phyloP scores from a whole-genome alignment of 108 stramenopile species.

The Aurantiochytrium sp. region DNA sequence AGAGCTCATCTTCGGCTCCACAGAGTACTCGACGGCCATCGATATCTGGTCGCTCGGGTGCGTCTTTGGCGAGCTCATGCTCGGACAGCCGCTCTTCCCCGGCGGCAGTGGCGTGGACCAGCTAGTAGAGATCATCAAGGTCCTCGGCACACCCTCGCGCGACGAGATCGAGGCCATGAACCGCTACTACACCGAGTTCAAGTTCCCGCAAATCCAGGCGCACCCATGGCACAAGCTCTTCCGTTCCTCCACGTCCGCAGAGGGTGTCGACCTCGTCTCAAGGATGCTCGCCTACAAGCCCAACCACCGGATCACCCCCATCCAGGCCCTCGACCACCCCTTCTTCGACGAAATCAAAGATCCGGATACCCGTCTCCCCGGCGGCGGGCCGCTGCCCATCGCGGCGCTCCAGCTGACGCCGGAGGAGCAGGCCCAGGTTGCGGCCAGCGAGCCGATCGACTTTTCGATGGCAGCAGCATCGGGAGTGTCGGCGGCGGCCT shows the following conservation, averaged over 20 bases:
- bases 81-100: slow-evolving; percentile 94
- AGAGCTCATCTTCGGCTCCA: slow-evolving; percentile 96
- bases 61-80: slow-evolving; percentile 91
- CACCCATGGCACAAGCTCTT: slow-evolving; percentile 93
- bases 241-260: slow-evolving; percentile 69
- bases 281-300: slow-evolving; percentile 87
- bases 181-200: slow-evolving; percentile 93
- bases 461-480: not conserved
- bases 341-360: slow-evolving; percentile 91
- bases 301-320: slow-evolving; percentile 69
- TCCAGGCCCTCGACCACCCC: slow-evolving; percentile 84
- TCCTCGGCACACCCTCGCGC: slow-evolving; percentile 92
- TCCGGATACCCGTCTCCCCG: slow-evolving; percentile 63
- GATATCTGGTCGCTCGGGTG: slow-evolving; percentile 71
- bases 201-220: slow-evolving; percentile 97
- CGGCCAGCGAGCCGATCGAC: not conserved
- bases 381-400: not conserved
- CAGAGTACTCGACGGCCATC: slow-evolving; percentile 94
- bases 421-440: not conserved
- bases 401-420: not conserved
- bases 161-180: slow-evolving; percentile 95
- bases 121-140: slow-evolving; percentile 98
- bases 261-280: slow-evolving; percentile 86
- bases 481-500: too few relatives aligned
- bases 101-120: slow-evolving; percentile 96